phyloP scores from a whole-genome alignment of 768 basidiomycete genomes.

The Brasilioporus rufonigricans region DNA sequence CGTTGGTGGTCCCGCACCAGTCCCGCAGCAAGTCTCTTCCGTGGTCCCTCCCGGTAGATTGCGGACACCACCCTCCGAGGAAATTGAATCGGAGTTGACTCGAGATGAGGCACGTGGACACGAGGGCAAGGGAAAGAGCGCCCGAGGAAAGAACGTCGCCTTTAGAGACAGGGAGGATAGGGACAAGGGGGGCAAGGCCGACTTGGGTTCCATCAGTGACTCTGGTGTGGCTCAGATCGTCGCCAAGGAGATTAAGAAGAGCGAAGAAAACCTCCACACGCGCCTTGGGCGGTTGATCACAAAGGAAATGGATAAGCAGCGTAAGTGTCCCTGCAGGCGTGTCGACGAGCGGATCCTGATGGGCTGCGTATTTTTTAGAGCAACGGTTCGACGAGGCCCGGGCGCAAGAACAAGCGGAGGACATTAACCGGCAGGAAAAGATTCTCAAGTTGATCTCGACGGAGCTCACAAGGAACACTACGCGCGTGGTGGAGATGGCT shows the following conservation, averaged over 20 bases:
- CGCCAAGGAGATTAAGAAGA: constrained; percentile 76
- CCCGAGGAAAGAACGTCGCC: constrained; percentile 55
- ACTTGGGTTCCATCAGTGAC: constrained; percentile 43
- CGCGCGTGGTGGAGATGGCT: constrained; percentile 85
- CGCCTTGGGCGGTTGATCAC: constrained; percentile 76
- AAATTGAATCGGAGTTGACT: constrained; percentile 61
- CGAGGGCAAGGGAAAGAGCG: constrained; percentile 51
- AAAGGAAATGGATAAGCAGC: constrained; percentile 89
- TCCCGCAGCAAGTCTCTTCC: constrained; percentile 14
- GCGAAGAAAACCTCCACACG: constrained; percentile 75
- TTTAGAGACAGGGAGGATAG: constrained; percentile 59
- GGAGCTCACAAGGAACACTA: constrained; percentile 84
- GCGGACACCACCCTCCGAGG: constrained; percentile 74
- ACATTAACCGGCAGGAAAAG: constrained; percentile 84
- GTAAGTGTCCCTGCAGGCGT: constrained; percentile 43
- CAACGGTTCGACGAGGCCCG: constrained; percentile 83
- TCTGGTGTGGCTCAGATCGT: constrained; percentile 56
- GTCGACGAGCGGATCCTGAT: constrained; percentile 5
- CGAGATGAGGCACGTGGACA: constrained; percentile 54
- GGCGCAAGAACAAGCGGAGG: constrained; percentile 72
- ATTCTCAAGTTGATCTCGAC: constrained; percentile 86
- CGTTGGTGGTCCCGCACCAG: constrained; percentile 21
- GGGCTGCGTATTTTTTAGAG: constrained; percentile 43
- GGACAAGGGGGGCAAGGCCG: constrained; percentile 28
- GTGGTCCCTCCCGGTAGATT: constrained; percentile 41